phyloP scores from a whole-genome alignment of 495 filamentous ascomycete genomes.

The Tuber magnatum region DNA sequence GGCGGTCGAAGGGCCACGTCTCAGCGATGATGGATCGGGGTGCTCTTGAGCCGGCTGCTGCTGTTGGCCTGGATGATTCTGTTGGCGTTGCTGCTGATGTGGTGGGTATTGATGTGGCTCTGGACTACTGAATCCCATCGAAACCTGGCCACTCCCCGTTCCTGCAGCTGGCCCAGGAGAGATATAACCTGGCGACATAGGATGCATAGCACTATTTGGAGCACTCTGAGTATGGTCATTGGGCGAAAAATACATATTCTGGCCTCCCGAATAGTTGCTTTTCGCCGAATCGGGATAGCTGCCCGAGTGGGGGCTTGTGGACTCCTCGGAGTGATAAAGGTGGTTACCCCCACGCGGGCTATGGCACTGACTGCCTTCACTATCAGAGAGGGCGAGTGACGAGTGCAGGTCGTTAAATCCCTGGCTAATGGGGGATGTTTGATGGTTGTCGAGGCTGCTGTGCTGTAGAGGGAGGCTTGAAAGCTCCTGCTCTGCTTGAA shows the following conservation, averaged over 20 bases:
- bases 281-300: conserved; percentile 38
- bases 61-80: conserved; percentile 9
- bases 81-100: conserved; percentile 21
- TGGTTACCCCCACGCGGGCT: conserved; percentile 17
- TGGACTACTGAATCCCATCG: conserved; percentile 20
- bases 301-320: conserved; percentile 32
- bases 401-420: conserved; percentile 17
- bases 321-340: conserved; percentile 34
- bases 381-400: conserved; percentile 32
- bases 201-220: conserved; percentile 10
- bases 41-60: conserved; percentile 15
- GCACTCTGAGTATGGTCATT: conserved; percentile 23
- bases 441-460: conserved; percentile 16
- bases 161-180: conserved; percentile 15
- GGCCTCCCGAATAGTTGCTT: conserved; percentile 35
- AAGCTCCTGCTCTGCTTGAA: conserved; percentile 41
- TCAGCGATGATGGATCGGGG: conserved; percentile 20
- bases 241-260: conserved; percentile 24
- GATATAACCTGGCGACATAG: conserved; percentile 24
- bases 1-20: conserved; percentile 27
- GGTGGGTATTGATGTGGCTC: conserved; percentile 16
- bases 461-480: conserved; percentile 23
- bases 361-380: conserved; percentile 30
- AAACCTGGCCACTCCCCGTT: conserved; percentile 13
- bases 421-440: conserved; percentile 6